Evolutionary conservation across 1,139 yeast species (phyloP).

Genomic region (Pneumocystis carinii): DNA sequence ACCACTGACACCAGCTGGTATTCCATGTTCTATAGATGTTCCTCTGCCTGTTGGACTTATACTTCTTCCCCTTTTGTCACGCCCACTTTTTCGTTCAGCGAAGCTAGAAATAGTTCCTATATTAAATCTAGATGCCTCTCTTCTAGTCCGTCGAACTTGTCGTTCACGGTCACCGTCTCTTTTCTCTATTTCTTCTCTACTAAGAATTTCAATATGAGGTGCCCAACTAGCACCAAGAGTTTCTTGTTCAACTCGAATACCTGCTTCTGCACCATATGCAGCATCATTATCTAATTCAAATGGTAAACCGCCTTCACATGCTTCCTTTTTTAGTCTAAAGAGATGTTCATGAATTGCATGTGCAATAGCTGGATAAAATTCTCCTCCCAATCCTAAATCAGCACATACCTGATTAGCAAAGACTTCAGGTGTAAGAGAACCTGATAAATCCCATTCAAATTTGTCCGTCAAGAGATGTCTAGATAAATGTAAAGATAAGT

Average conservation of each 20-base stretch:
- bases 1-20: conserved; percentile 8
- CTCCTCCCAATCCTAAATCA: conserved; percentile 72
- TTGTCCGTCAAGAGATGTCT: conserved; percentile 79
- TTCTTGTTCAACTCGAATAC: conserved; percentile 47
- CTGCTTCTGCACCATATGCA: conserved; percentile 46
- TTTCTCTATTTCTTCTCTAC: conserved; percentile 87
- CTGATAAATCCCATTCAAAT: conserved; percentile 78
- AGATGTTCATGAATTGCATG: conserved; percentile 74
- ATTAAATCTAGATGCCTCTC: conserved; percentile 66
- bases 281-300: conserved; percentile 44
- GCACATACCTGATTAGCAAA: conserved; percentile 72
- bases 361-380: conserved; percentile 80
- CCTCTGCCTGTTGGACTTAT: conserved; percentile 1
- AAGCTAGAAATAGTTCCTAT: conserved; percentile 15
- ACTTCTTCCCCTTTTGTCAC: background rate
- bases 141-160: conserved; percentile 74
- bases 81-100: conserved; percentile 6
- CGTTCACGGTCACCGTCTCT: conserved; percentile 92
- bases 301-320: conserved; percentile 64
- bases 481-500: conserved; percentile 68
- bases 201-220: conserved; percentile 70
- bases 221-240: conserved; percentile 66
- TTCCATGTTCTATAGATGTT: conserved; percentile 2
- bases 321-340: conserved; percentile 63
- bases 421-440: conserved; percentile 58